Evolutionary conservation across 2,329 filamentous ascomycete species (phyloP), one percentile per base, ranked within the genome.

Genomic region (Cadophora malorum): DNA sequence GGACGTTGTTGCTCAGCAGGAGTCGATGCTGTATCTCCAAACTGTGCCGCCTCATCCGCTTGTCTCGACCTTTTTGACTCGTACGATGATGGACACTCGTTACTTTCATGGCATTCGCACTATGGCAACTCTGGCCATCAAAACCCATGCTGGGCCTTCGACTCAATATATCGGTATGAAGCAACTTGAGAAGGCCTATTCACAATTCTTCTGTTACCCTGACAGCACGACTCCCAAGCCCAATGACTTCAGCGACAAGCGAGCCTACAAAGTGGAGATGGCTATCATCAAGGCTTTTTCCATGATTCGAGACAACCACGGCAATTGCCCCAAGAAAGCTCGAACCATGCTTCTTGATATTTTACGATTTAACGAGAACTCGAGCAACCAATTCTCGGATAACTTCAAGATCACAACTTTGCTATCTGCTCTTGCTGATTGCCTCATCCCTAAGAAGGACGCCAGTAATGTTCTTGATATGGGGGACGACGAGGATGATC

Each of bases 81-180:
- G 96, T 63, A 99, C 96, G 0, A 83, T 98, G 33, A 91, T 97
- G 84, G 96, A 99, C 78, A 86, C 86, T 58, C 90, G 96, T 49
- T 99, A 99, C 79, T 99, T 96, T 76, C 90, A 97, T 77, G 95
- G 94, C 9, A 95, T 99, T 73, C 90, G 96, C 25, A 90, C 90
- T 4, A 90, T 96, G 83, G 96, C 96, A 8, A 92, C 93, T 1
- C 84, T 91, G 64, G 90, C 91, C 59, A 83, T 99, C 41, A 88
- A 92, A 8, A 89, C 88, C 64, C 93, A 96, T 77, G 91, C 92
- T 49, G 90, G 86, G 64, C 86, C 90, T 67, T 87, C 90, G 64
- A 81, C 89, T 33, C 86, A 91, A 64, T 92, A 91, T 85, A 88
- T 96, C 47, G 95, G 96, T 1, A 83, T 95, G 69, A 90, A 88